Percentiles rank a stretch among this genome's conserved stretches.
phyloP scores from a whole-genome alignment of 1,284 basidiomycete genomes.

The Ceratobasidium sp. region DNA sequence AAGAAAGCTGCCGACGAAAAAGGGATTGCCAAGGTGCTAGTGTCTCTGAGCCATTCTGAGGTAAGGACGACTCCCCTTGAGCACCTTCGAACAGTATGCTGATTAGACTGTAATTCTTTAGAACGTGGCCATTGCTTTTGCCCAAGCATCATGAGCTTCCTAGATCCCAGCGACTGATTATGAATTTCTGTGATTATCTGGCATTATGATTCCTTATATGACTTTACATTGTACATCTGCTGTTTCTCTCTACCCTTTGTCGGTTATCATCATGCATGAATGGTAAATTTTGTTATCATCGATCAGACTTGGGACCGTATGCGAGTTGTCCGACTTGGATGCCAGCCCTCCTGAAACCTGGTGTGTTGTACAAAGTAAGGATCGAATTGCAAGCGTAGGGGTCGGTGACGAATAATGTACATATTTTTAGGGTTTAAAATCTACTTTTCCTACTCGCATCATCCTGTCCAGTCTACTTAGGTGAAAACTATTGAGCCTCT shows the following conservation, averaged over 20 bases:
- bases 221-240: conserved; percentile 26
- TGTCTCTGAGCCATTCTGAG: conserved; percentile 92
- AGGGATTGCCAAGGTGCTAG: conserved; percentile 73
- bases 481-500: conserved; percentile 46
- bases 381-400: no score
- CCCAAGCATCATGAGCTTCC: conserved; percentile 31
- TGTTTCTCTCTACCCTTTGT: not conserved
- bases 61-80: no score
- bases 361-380: no score
- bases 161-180: not conserved
- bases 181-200: not conserved
- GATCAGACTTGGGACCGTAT: not conserved
- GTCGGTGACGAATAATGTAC: no score
- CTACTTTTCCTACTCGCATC: not conserved
- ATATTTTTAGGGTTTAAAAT: not conserved
- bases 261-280: conserved; percentile 19
- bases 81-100: conserved; percentile 23
- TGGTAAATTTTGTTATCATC: conserved; percentile 22
- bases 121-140: conserved; percentile 62
- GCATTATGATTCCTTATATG: conserved; percentile 16
- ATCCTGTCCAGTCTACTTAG: not conserved
- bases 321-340: not conserved
- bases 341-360: no score
- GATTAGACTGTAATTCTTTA: conserved; percentile 48
- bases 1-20: conserved; percentile 72